These are phyloP conservation scores for Botrytis byssoidea DNA, from an alignment of 2,329 filamentous ascomycete genomes.

Conservation along the genomic window DNA sequence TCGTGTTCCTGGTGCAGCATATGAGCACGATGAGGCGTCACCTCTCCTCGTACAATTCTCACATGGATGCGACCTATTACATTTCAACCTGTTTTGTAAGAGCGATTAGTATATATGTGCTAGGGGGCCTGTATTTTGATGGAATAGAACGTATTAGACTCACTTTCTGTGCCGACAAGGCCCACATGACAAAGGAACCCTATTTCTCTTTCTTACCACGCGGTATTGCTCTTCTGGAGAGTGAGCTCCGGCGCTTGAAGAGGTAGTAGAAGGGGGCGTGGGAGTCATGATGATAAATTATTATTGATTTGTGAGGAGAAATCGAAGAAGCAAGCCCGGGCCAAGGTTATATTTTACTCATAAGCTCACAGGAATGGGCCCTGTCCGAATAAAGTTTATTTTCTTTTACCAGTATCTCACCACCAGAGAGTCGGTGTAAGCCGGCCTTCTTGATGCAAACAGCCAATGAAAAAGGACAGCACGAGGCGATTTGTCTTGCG, in stretches of 20 bases:
- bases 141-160: constrained; percentile 38
- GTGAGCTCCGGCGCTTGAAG: constrained; percentile 68
- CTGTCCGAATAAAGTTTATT: constrained; percentile 20
- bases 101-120: constrained; percentile 40
- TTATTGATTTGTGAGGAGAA: constrained; percentile 24
- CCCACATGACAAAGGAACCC: constrained; percentile 86
- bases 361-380: constrained; percentile 27
- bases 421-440: constrained; percentile 24
- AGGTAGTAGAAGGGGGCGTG: constrained; percentile 74
- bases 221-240: constrained; percentile 85
- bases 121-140: constrained; percentile 23
- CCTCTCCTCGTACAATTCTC: constrained; percentile 92
- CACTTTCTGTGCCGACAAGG: constrained; percentile 92
- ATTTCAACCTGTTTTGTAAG: constrained; percentile 65
- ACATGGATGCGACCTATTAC: constrained; percentile 86
- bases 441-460: constrained; percentile 17
- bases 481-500: constrained; percentile 17
- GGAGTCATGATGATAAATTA: constrained; percentile 58
- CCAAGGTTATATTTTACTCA: constrained; percentile 23
- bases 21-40: constrained; percentile 78
- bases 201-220: constrained; percentile 87
- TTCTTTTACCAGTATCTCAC: constrained; percentile 21
- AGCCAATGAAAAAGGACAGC: constrained; percentile 26
- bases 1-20: constrained; percentile 67
- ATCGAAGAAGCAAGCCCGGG: constrained; percentile 22